phyloP scores from a whole-genome alignment of 75 land plant genomes.

The Ceratopteris richardii region DNA sequence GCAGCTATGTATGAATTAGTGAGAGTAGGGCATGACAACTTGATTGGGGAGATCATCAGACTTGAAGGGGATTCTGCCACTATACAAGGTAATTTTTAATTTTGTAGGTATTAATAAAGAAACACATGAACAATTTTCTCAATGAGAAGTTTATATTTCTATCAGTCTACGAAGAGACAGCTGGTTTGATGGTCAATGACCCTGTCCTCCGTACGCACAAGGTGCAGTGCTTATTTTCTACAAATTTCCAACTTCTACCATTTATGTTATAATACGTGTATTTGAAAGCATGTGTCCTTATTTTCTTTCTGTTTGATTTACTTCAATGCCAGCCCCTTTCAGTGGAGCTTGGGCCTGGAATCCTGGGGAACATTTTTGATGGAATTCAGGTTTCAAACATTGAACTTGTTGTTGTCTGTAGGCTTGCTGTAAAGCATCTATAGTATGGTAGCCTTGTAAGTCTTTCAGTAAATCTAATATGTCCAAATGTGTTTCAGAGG shows the following conservation, averaged over 20 bases:
- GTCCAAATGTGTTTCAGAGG: slow-evolving; percentile 40
- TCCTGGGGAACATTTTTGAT: slow-evolving; percentile 97
- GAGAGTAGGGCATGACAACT: slow-evolving; percentile 96
- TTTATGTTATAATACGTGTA: slow-evolving; percentile 1
- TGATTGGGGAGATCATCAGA: slow-evolving; percentile 96
- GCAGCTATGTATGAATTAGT: slow-evolving; percentile 99
- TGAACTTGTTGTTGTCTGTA: not conserved
- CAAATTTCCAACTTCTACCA: not conserved
- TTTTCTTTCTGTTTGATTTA: no score
- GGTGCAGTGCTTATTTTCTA: slow-evolving; percentile 27
- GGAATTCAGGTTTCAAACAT: slow-evolving; percentile 86
- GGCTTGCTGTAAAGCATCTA: no score
- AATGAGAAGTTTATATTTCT: not conserved
- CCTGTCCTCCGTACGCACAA: slow-evolving; percentile 94
- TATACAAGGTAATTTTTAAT: slow-evolving; percentile 66
- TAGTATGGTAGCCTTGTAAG: no score
- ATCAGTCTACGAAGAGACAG: slow-evolving; percentile 98
- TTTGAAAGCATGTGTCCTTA: no score
- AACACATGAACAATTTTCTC: not conserved
- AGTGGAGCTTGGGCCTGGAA: slow-evolving; percentile 99
- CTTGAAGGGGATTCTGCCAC: slow-evolving; percentile 99
- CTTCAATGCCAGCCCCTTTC: slow-evolving; percentile 99
- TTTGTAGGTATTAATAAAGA: not conserved
- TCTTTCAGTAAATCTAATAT: no score
- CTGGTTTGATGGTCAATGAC: slow-evolving; percentile 95